Conservation (phyloP, 208 protist genomes). For the Naegleria gruberi region DNA sequence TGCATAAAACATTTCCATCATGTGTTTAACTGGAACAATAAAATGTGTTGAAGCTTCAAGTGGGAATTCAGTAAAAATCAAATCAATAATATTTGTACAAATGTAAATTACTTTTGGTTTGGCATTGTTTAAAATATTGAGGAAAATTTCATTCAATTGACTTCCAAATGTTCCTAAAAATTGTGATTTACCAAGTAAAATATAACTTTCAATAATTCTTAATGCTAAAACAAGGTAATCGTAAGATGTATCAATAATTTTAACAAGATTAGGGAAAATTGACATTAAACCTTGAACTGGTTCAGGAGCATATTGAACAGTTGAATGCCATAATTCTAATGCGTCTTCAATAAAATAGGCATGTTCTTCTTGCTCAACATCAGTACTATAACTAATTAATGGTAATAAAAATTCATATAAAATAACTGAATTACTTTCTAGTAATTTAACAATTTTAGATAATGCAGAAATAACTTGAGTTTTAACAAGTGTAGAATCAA, state of each 20-base stretch:
- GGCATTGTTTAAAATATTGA: background rate
- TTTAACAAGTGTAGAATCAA: background rate
- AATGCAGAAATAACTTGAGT: background rate
- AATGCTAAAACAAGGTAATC: background rate
- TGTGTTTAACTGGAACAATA: background rate
- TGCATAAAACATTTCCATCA: background rate
- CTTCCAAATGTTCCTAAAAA: background rate
- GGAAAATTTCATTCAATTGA: background rate
- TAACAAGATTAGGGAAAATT: background rate
- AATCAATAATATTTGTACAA: background rate
- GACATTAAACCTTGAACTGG: background rate
- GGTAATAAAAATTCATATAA: background rate
- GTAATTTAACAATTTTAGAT: background rate
- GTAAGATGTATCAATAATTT: background rate
- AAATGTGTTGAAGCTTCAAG: background rate
- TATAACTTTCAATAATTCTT: constrained; percentile 13
- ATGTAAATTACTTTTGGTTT: background rate
- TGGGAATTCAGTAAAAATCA: background rate
- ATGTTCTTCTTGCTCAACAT: background rate
- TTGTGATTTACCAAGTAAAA: background rate
- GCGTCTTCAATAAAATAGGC: constrained; percentile 6
- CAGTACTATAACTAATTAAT: background rate
- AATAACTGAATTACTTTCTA: background rate
- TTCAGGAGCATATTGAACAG: background rate
- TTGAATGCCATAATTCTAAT: background rate